Conservation (phyloP, 1,139 yeast species). For the Saccharomyces hybrid region DNA sequence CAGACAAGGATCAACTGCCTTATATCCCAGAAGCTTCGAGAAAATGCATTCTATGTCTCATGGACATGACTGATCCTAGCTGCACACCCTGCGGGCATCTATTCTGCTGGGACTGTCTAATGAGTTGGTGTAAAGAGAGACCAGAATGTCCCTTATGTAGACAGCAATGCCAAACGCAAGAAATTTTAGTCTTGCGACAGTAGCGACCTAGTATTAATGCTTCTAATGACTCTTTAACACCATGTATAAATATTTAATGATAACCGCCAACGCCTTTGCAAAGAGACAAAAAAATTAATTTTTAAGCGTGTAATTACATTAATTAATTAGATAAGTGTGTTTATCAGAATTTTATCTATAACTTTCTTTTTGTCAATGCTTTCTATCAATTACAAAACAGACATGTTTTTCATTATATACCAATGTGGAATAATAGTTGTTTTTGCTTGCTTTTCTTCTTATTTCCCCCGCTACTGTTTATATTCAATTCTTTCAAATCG, state of each 20-base stretch:
- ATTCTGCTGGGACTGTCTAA: constrained; percentile 87
- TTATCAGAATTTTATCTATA: background rate
- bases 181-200: constrained; percentile 57
- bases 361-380: background rate
- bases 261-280: background rate
- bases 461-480: constrained; percentile 12
- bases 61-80: constrained; percentile 73
- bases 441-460: constrained; percentile 38
- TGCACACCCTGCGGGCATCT: constrained; percentile 88
- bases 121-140: constrained; percentile 81
- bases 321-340: constrained; percentile 5
- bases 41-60: constrained; percentile 75
- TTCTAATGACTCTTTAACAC: background rate
- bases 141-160: constrained; percentile 92
- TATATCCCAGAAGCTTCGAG: constrained; percentile 67
- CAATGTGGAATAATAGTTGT: constrained; percentile 41
- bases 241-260: background rate
- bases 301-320: background rate
- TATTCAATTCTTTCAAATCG: constrained; percentile 4
- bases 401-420: constrained; percentile 22
- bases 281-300: background rate
- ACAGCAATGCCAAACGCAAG: constrained; percentile 65
- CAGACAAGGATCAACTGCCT: constrained; percentile 50
- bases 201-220: background rate
- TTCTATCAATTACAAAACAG: background rate